A percentile compares a stretch with the other conserved stretches of the same genome.
Conservation (phyloP, 1,284 basidiomycete genomes). For the Prillingera fragicola region DNA sequence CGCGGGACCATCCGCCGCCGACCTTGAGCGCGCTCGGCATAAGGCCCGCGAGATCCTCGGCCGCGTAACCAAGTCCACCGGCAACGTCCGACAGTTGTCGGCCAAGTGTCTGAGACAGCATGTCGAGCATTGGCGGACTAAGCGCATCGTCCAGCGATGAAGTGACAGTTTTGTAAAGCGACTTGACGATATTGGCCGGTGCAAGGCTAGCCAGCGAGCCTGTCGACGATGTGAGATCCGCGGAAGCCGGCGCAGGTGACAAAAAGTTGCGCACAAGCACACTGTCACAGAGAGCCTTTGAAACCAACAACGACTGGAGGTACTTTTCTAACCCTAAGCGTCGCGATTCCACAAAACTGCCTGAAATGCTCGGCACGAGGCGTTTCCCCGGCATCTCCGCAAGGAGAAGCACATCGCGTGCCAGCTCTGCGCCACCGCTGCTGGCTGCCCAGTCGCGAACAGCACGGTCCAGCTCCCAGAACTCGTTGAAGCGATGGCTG, state of each 20-base stretch:
- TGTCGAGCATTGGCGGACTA: slow-evolving; percentile 87
- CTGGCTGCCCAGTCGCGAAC: slow-evolving; percentile 50
- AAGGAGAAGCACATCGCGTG: too few species aligned
- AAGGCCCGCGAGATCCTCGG: slow-evolving; percentile 50
- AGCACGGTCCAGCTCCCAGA: slow-evolving; percentile 77
- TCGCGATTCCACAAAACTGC: slow-evolving; percentile 71
- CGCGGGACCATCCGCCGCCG: neutral
- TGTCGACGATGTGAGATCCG: neutral
- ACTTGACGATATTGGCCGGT: slow-evolving; percentile 66
- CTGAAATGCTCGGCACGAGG: slow-evolving; percentile 74
- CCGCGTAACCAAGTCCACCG: slow-evolving; percentile 72
- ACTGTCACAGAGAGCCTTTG: slow-evolving; percentile 72
- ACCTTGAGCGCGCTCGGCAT: slow-evolving; percentile 55
- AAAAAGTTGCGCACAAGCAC: slow-evolving; percentile 78
- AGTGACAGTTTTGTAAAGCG: slow-evolving; percentile 78
- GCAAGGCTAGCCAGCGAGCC: slow-evolving; percentile 51
- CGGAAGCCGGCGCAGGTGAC: slow-evolving; percentile 53
- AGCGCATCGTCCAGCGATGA: slow-evolving; percentile 91
- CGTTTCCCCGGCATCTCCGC: slow-evolving; percentile 81
- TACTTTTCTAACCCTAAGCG: slow-evolving; percentile 78
- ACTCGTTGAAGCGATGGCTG: slow-evolving; percentile 87
- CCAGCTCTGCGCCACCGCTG: neutral
- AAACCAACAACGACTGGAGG: slow-evolving; percentile 68
- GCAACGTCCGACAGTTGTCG: slow-evolving; percentile 82
- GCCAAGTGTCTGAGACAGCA: slow-evolving; percentile 62